Conservation (phyloP, 768 basidiomycete species). For the Termitomyces sp. region DNA sequence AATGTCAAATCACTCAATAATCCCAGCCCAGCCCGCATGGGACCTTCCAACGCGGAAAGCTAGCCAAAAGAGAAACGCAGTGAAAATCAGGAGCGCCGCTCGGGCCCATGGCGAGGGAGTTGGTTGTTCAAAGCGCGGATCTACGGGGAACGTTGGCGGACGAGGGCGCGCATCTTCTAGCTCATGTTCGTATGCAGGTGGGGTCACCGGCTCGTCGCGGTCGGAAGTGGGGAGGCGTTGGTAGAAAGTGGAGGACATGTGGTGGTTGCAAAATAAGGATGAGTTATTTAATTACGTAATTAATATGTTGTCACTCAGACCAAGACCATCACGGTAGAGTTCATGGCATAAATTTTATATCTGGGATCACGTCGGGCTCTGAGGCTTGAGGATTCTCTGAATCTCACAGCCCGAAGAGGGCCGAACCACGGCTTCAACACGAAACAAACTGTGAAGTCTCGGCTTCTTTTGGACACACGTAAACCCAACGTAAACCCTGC, state of each 20-base stretch:
- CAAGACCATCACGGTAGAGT: no score
- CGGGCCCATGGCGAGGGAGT: constrained; percentile 17
- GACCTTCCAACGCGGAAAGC: constrained; percentile 20
- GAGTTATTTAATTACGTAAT: not conserved
- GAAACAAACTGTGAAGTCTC: no score
- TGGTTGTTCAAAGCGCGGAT: constrained; percentile 17
- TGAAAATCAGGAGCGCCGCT: constrained; percentile 15
- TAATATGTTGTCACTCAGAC: no score
- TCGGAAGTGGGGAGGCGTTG: constrained; percentile 14
- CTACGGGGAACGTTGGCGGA: constrained; percentile 11
- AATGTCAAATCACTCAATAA: constrained; percentile 2
- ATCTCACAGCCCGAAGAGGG: no score
- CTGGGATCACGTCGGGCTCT: no score
- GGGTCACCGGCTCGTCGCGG: not conserved
- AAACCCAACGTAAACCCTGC: no score
- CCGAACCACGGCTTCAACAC: no score
- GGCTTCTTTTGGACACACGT: no score
- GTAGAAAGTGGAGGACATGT: constrained; percentile 15
- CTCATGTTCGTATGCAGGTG: constrained; percentile 7
- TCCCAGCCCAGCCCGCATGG: constrained; percentile 16
- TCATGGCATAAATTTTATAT: no score
- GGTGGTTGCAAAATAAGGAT: not conserved
- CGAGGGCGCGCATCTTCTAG: constrained; percentile 16
- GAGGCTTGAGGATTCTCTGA: no score
- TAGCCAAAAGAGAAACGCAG: constrained; percentile 15